phyloP scores from a whole-genome alignment of 805 yeast genomes.

The Candida alai region DNA sequence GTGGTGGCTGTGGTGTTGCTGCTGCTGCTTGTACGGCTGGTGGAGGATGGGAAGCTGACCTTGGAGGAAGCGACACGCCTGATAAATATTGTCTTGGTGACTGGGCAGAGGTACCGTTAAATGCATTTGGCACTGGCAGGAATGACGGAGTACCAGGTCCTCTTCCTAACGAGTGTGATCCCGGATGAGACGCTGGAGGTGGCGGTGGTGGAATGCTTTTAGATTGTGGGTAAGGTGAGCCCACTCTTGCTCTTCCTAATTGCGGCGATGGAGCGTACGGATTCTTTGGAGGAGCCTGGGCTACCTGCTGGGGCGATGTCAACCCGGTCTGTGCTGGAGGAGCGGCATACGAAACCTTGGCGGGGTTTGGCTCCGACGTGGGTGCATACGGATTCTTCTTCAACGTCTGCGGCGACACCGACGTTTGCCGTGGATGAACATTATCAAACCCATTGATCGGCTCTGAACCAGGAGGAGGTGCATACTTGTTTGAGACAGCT shows the following conservation, averaged over 20 bases:
- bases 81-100: conserved; percentile 7
- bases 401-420: conserved; percentile 6
- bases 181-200: conserved; percentile 13
- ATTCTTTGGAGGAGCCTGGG: conserved; percentile 25
- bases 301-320: conserved; percentile 4
- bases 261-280: conserved; percentile 24
- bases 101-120: conserved; percentile 8
- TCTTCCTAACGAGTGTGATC: conserved; percentile 1
- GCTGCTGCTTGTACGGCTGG: background rate
- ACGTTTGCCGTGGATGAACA: conserved; percentile 12
- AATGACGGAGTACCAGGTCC: conserved; percentile 2
- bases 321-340: conserved; percentile 10
- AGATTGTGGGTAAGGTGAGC: conserved; percentile 14
- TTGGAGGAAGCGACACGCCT: conserved; percentile 5
- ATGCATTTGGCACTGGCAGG: conserved; percentile 7
- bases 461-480: conserved; percentile 23
- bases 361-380: conserved; percentile 12
- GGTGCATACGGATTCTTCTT: conserved; percentile 13
- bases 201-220: conserved; percentile 14
- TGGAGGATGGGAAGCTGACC: conserved; percentile 5
- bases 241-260: background rate
- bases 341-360: conserved; percentile 18
- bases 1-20: conserved; percentile 4
- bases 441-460: conserved; percentile 10
- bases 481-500: conserved; percentile 27